Evolutionary conservation across 352 stramenopile genomes (phyloP), one percentile per base, ranked within the genome.

Genomic region (Phytophthora citricola): DNA sequence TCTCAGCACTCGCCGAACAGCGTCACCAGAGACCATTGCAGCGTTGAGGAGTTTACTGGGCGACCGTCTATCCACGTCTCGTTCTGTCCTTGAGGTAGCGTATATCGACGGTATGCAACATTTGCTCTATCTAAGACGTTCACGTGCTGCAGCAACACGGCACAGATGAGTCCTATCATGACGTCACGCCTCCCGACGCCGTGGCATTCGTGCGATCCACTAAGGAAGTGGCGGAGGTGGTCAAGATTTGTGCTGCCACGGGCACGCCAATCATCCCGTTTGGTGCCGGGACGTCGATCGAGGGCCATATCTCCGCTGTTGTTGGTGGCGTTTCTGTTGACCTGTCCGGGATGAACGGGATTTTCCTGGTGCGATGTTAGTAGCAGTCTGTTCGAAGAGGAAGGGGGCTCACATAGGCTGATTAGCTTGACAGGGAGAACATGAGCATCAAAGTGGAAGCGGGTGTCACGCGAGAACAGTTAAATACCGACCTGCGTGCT

Each of bases 261-360:
- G 29, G 53, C 52, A 94, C 95, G 17, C 91, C 96, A 2, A 84
- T 99, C 38, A 97, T 99, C 54, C 91, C 96, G 6, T 99, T 97
- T 84, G 97, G 95, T 34, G 87, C 81, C 12, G 94, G 84, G 12
- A 89, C 84, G 40, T 97, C 83, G 34, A 75, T 99, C 5, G 97
- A 99, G 84, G 96, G 97, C 11, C 97, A 99, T 72, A 92, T 98
- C 15, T 88, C 83, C 5, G 82, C 93, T 32, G 72, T 95, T 14
- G 58, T 82, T 36, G 91, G 92, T 34, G 92, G 90, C 20, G 80
- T 98, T 27, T 95, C 90, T 56, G 68, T 99, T 32, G 85, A 98
- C 63, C 75, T 98, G 67, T 86, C 70, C 22, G 77, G 74, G 44
- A 84, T 93, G 69, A 90, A 92, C 58, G 73, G 74, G 15, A 79